A percentile compares a stretch with the other conserved stretches of the same genome.
Evolutionary conservation across 2,329 filamentous ascomycete species (phyloP).

Genomic region (Cordyceps cateniannulata): DNA sequence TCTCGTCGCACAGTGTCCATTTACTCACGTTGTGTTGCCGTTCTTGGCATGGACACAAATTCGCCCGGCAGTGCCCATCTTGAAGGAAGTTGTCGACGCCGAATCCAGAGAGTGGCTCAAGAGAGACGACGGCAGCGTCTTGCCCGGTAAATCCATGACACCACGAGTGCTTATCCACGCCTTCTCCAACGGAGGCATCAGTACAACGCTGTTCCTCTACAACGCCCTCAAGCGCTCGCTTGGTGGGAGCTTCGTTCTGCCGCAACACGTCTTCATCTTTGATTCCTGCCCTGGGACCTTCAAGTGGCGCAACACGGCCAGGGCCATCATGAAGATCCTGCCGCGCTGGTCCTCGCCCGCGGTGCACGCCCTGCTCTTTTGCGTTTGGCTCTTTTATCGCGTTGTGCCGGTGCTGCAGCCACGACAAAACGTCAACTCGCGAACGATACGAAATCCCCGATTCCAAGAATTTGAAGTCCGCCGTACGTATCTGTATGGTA

Average conservation of each 20-base stretch:
- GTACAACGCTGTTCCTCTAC: constrained; percentile 34
- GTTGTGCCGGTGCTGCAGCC: constrained; percentile 22
- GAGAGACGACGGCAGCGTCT: constrained; percentile 13
- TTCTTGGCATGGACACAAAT: constrained; percentile 27
- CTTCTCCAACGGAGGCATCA: constrained; percentile 48
- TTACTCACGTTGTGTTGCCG: constrained; percentile 29
- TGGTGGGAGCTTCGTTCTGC: constrained; percentile 26
- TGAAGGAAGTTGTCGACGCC: constrained; percentile 27
- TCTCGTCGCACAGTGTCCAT: constrained; percentile 38
- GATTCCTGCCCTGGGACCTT: constrained; percentile 34
- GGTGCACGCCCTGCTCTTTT: constrained; percentile 26
- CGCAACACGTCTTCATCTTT: constrained; percentile 7
- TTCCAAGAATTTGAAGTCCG: constrained; percentile 32
- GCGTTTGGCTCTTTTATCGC: constrained; percentile 26
- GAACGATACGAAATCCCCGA: constrained; percentile 29
- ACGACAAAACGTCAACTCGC: constrained; percentile 28
- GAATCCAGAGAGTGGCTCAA: constrained; percentile 1
- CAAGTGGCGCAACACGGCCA: constrained; percentile 31
- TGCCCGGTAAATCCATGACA: neutral
- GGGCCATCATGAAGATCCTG: constrained; percentile 31
- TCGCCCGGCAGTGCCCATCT: constrained; percentile 32
- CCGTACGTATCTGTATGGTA: constrained; percentile 47
- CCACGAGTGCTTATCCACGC: constrained; percentile 37
- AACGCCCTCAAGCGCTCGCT: constrained; percentile 25
- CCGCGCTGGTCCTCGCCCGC: constrained; percentile 29